Evolutionary conservation across 441 rosid genomes (phyloP), one percentile per base, ranked within the genome.

Genomic region (Populus tomentosa): DNA sequence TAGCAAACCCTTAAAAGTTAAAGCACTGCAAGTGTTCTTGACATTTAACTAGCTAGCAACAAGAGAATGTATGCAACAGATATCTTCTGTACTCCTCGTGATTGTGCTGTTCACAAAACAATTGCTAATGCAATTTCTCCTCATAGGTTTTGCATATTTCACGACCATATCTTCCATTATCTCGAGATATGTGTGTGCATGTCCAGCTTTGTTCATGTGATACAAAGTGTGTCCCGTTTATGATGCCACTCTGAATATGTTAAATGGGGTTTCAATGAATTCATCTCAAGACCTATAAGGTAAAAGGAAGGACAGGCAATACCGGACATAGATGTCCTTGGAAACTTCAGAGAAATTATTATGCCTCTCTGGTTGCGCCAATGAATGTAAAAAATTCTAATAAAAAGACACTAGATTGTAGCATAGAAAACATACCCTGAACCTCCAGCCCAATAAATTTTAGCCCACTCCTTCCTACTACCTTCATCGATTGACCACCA

Each of bases 401-500:
- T 26, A 32, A 28, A 70, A 63, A 76, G 76, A 40, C 28, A 69
- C 26, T n/a, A 61, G 78, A 70, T 14, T 72, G 66, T 68, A 80
- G 70, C 24, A 26, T 26, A 66, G 32, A n/a, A n/a, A n/a, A n/a
- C n/a, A n/a, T n/a, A n/a, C n/a, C n/a, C n/a, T n/a, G n/a, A n/a
- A n/a, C n/a, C 80, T 21, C 88, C 91, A 70, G 85, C 90, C 56
- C 85, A 88, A 85, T 85, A 92, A 53, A 95, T 84, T 53, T 91
- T 89, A 33, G 99, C 98, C 83, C 91, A 92, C 79, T 94, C 99
- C 88, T 95, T 98, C 40, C 84, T 79, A 77, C 98, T 94, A 79
- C 91, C 97, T 82, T 93, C 98, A 84, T 95, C 99, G 80, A 95
- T 92, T 76, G 98, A 94, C 99, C 99, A 95, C 98, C 99, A 95